These are phyloP conservation scores for Hanseniaspora nectarophila DNA, from an alignment of 805 yeast genomes.

Conservation along the genomic window DNA sequence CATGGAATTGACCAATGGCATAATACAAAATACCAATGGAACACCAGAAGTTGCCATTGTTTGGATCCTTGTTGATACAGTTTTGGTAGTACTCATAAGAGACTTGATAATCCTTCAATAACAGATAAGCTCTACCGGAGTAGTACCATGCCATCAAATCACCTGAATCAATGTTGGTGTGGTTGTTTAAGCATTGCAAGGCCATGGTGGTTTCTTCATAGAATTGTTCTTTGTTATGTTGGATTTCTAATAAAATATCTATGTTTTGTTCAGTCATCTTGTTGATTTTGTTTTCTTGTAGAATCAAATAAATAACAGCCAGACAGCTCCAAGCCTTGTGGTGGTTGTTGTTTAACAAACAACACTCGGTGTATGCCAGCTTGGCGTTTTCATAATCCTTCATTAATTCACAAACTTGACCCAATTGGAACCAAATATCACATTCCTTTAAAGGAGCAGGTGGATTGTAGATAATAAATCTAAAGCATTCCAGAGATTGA, in stretches of 20 bases:
- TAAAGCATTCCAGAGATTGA: constrained; percentile 86
- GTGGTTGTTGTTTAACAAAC: constrained; percentile 81
- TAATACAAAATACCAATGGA: constrained; percentile 91
- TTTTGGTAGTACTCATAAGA: constrained; percentile 98
- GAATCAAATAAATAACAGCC: constrained; percentile 77
- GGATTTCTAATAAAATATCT: neutral
- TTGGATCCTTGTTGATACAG: constrained; percentile 90
- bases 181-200: constrained; percentile 65
- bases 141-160: constrained; percentile 98
- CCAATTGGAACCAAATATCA: constrained; percentile 97
- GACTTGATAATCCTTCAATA: constrained; percentile 83
- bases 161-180: constrained; percentile 74
- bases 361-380: constrained; percentile 89
- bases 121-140: constrained; percentile 93
- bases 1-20: constrained; percentile 90
- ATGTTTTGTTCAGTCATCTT: neutral
- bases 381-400: constrained; percentile 83
- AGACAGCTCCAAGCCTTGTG: constrained; percentile 92
- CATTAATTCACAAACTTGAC: constrained; percentile 87
- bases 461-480: constrained; percentile 78
- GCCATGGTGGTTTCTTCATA: constrained; percentile 78
- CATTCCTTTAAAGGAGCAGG: constrained; percentile 93
- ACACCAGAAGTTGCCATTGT: constrained; percentile 98
- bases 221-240: constrained; percentile 36
- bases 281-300: constrained; percentile 14